phyloP scores from a whole-genome alignment of 2,329 filamentous ascomycete species.

The Sporothrix curviconia region DNA sequence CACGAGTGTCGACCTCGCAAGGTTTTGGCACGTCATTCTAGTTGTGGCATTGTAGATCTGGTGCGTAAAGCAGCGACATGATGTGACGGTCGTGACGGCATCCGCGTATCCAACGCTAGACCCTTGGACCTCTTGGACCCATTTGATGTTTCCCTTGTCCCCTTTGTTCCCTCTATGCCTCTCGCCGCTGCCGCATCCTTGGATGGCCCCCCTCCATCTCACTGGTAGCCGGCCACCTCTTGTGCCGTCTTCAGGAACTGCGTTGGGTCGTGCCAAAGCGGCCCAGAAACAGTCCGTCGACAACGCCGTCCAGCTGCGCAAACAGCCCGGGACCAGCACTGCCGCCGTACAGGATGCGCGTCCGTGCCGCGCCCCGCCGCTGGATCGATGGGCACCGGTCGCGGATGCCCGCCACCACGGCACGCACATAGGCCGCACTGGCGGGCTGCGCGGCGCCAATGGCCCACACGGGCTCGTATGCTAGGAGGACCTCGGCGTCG shows the following conservation, averaged over 20 bases:
- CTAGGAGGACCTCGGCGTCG: constrained; percentile 64
- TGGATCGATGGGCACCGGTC: constrained; percentile 42
- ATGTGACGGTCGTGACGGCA: too few relatives aligned
- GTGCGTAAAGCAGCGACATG: too few relatives aligned
- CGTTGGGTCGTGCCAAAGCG: constrained; percentile 70
- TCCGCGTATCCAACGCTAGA: too few relatives aligned
- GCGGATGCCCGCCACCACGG: constrained; percentile 60
- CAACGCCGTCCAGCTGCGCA: constrained; percentile 55
- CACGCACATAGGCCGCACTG: constrained; percentile 62
- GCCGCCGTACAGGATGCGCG: constrained; percentile 73
- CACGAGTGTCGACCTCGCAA: too few relatives aligned
- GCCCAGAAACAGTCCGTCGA: constrained; percentile 77
- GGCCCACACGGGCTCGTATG: constrained; percentile 86
- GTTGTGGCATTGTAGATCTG: too few relatives aligned
- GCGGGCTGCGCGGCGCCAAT: constrained; percentile 72
- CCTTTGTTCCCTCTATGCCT: too few relatives aligned
- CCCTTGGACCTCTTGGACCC: too few relatives aligned
- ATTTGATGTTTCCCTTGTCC: too few relatives aligned
- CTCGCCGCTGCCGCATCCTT: too few relatives aligned
- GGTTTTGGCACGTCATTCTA: too few relatives aligned
- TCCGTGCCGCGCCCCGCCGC: constrained; percentile 42
- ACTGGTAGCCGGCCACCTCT: constrained; percentile 50
- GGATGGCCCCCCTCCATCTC: too few relatives aligned
- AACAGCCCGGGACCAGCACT: constrained; percentile 77
- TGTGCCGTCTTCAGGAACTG: constrained; percentile 65